Base-by-base conservation (phyloP, 352 stramenopile species). In the Globisporangium spiculum region DNA sequence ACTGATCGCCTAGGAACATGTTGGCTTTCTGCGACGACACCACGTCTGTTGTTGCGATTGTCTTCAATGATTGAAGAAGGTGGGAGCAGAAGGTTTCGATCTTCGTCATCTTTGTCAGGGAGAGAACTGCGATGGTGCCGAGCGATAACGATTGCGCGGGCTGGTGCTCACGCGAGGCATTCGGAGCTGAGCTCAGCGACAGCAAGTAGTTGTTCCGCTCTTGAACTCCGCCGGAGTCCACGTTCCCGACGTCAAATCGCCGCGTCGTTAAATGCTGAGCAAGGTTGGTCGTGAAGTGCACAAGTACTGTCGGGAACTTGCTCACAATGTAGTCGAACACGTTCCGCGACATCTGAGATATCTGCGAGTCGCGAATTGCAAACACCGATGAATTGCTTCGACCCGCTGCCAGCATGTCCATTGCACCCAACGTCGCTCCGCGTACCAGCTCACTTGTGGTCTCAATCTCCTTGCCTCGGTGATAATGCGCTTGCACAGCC, bases 251-350 rank as follows among this genome's bases (percentile, higher is more conserved):
- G n/a, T 91, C 78, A 16, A 69, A 67, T 34, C 72, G 75, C 57
- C 69, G 73, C n/a, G 75, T 77, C 12, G 84, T 84, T 65, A 94
- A 71, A 6, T 82, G 81, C 56, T 81, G 80, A 1, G 85, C 86
- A 16, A 94, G 60, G 34, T 83, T 90, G 18, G 84, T 93, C 18
- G 88, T 96, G 36, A 96, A 94, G 60, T 94, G 84, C 53, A 94
- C 69, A 12, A 96, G 65, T 1, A 94, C 88, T 0, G 73, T 84
- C 24, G 88, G 86, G 36, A 86, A 68, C 12, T 80, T 75, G 56
- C 74, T 89, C 57, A 96, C 81, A 20, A 96, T 75, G 63, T 88
- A 96, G 68, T 96, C 88, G 50, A 96, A 94, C 26, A 96, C 86
- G 61, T 88, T 89, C 9, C 87, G 78, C 1, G 88, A 88, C 88